Base-by-base conservation (phyloP, 352 stramenopile species). In the Pythium brassicae region DNA sequence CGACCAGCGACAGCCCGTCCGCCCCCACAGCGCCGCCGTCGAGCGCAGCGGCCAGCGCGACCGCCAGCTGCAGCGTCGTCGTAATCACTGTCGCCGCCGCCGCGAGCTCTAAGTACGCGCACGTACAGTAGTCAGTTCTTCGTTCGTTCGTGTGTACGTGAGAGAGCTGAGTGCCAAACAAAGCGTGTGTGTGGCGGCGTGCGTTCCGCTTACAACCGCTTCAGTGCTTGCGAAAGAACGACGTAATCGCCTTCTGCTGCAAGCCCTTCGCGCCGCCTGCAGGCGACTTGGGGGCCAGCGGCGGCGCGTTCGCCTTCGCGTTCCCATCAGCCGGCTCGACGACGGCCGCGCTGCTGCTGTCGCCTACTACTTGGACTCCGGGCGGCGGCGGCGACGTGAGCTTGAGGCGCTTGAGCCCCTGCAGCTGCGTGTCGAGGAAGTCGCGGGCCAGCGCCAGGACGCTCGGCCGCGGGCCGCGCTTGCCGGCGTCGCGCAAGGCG, bases 141-240 rank as follows among this genome's bases (percentile, higher is more conserved):
- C n/a, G n/a, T n/a, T n/a, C n/a, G n/a, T n/a, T n/a, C n/a, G n/a
- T n/a, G n/a, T n/a, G n/a, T n/a, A n/a, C n/a, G n/a, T n/a, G n/a
- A n/a, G n/a, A n/a, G n/a, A n/a, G n/a, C n/a, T n/a, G 39, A 12
- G 19, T 20, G 17, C 14, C 19, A 19, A 43, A 45, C 39, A 10
- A 45, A 19, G 22, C 10, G 8, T 43, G 17, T 12, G 22, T 4
- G 25, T 17, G 26, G 15, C 29, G n/a, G n/a, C n/a, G n/a, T n/a
- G n/a, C n/a, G n/a, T n/a, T n/a, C n/a, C n/a, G n/a, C n/a, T n/a
- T n/a, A n/a, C n/a, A n/a, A n/a, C n/a, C n/a, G n/a, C n/a, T n/a
- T 56, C 25, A 61, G 39, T 61, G 40, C 19, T 29, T 55, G 10
- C 25, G 4, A 15, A 61, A 61, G 35, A 61, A 61, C 8, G 54